Percentiles rank a stretch among this genome's conserved stretches.
Conservation (phyloP, 768 basidiomycete species). For the Ramaria sp. region DNA sequence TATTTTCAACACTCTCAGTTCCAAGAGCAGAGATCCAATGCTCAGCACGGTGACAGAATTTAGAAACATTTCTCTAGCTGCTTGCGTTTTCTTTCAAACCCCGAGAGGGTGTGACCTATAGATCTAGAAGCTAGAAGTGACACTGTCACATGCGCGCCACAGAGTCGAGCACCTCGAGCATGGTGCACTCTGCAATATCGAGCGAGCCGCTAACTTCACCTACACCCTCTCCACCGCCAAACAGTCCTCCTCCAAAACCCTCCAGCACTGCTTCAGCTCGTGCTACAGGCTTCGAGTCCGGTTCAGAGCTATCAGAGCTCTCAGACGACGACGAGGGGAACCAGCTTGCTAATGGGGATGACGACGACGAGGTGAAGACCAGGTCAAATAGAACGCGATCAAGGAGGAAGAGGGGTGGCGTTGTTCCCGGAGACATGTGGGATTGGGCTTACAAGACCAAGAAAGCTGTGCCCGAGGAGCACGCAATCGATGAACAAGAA, state of each 20-base stretch:
- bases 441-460: constrained; percentile 63
- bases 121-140: not conserved
- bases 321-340: constrained; percentile 65
- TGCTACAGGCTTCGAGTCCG: constrained; percentile 40
- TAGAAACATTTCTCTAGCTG: too few species aligned
- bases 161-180: not conserved
- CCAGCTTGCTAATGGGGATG: not conserved
- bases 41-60: too few species aligned
- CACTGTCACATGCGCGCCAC: constrained; percentile 4
- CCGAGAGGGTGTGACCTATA: not conserved
- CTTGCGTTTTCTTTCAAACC: not conserved
- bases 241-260: not conserved
- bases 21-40: too few species aligned
- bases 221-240: constrained; percentile 4
- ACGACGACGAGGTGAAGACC: constrained; percentile 18
- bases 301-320: constrained; percentile 75
- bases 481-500: constrained; percentile 4
- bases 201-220: constrained; percentile 8
- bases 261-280: constrained; percentile 22
- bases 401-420: constrained; percentile 42
- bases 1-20: too few species aligned
- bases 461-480: constrained; percentile 26
- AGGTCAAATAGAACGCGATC: constrained; percentile 17
- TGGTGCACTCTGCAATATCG: constrained; percentile 4
- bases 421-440: constrained; percentile 79